Evolutionary conservation across 257 asterid species (phyloP).

Genomic region (Primulina huaijiensis): DNA sequence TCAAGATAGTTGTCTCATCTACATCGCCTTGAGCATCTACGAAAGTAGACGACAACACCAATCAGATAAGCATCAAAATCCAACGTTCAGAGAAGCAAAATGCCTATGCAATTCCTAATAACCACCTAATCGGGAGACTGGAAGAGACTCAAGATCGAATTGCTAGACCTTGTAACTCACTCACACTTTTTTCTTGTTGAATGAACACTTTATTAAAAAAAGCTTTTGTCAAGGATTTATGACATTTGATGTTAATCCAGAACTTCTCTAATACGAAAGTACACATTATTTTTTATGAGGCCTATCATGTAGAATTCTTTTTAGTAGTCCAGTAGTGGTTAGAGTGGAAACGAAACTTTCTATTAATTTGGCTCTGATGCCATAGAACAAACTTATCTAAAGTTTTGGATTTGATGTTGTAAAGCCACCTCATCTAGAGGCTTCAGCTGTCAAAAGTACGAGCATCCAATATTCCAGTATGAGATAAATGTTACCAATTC

Average conservation of each 20-base stretch:
- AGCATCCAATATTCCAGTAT: neutral
- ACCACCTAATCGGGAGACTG: neutral
- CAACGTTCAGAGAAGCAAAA: neutral
- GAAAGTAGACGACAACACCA: constrained; percentile 22
- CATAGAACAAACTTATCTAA: neutral
- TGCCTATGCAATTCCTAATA: constrained; percentile 9
- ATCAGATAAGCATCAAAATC: constrained; percentile 7
- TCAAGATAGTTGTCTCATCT: constrained; percentile 33
- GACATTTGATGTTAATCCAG: neutral
- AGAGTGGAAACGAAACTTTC: neutral
- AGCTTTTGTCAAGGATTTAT: neutral
- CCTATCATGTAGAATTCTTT: neutral
- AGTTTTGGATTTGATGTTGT: neutral
- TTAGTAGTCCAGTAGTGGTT: neutral
- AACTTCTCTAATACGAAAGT: too few relatives aligned
- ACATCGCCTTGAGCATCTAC: constrained; percentile 35
- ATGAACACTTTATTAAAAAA: neutral
- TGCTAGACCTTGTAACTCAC: neutral
- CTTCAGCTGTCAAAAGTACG: neutral
- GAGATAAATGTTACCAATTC: neutral
- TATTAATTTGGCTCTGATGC: neutral
- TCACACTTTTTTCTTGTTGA: neutral
- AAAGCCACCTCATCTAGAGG: neutral
- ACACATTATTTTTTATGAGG: too few relatives aligned
- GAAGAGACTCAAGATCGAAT: neutral